phyloP scores from a whole-genome alignment of 352 stramenopile species.

The Phytophthora tubulina region DNA sequence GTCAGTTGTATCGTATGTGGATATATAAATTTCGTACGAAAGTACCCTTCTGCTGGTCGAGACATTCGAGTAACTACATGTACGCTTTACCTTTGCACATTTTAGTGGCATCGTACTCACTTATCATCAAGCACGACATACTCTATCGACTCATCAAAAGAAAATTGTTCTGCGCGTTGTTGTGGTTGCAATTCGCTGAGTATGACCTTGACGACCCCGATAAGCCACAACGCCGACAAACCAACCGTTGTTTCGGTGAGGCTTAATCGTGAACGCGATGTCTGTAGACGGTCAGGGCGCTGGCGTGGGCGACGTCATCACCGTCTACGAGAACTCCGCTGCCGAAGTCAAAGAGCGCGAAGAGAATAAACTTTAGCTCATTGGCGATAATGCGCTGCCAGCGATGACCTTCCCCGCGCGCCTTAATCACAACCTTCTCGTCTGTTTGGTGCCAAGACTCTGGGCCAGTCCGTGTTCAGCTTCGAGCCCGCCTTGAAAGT shows the following conservation, averaged over 20 bases:
- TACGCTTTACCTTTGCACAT: too few species aligned
- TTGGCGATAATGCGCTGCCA: slow-evolving; percentile 56
- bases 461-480: slow-evolving; percentile 42
- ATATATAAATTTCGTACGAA: too few species aligned
- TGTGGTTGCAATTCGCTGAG: too few species aligned
- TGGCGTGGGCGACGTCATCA: slow-evolving; percentile 47
- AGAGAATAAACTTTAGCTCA: slow-evolving; percentile 56
- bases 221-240: slow-evolving; percentile 39
- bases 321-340: slow-evolving; percentile 35
- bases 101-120: too few species aligned
- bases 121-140: too few species aligned
- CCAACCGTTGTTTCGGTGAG: slow-evolving; percentile 51
- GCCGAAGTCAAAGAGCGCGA: slow-evolving; percentile 42
- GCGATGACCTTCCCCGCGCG: slow-evolving; percentile 29
- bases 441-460: slow-evolving; percentile 27
- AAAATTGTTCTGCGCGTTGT: too few species aligned
- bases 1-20: too few species aligned
- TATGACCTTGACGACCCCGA: slow-evolving; percentile 35
- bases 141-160: too few species aligned
- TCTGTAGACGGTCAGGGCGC: slow-evolving; percentile 43
- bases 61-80: too few species aligned
- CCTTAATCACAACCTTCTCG: slow-evolving; percentile 41
- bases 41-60: too few species aligned
- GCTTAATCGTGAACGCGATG: slow-evolving; percentile 48
- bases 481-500: slow-evolving; percentile 49